Base-by-base conservation (phyloP, 352 stramenopile genomes). In the Globisporangium camurandrum region DNA sequence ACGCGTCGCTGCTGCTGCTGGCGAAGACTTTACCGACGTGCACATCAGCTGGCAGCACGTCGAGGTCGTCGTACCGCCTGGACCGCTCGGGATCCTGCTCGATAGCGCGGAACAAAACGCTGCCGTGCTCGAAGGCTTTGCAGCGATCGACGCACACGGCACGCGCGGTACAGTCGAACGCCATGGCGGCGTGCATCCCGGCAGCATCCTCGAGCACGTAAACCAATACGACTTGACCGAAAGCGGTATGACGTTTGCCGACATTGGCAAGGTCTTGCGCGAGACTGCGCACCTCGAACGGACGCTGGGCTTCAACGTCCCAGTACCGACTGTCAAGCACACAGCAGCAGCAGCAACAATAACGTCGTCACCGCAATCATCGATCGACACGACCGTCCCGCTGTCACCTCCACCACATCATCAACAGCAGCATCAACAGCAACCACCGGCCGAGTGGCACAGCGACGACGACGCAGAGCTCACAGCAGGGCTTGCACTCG, bases 41-140 rank as follows among this genome's bases (percentile, higher is more conserved):
- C 20, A 5, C 37, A 28, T 49, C 28, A 27, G 14, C 16, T 61
- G 46, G 53, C 26, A 54, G 12, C 36, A 79, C 49, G 58, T 82
- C 33, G 63, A 79, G 19, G 59, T 91, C 19, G 26, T 39, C 2
- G 72, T 87, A 50, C 59, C 68, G 17, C 69, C 74, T 12, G 78
- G 78, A 9, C 72, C 79, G 20, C 61, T 91, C 11, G 79, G 75
- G 34, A 82, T 91, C 51, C 33, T 91, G 38, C 69, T 91, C 23
- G 75, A 88, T 44, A 66, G 63, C 49, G 68, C 60, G 19, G 59
- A 57, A 30, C 38, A 42, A 4, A 41, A 65, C 30, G 64, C 64
- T 3, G 64, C 74, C 14, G n/a, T 87, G 47, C 73, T 91, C 36
- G 75, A 87, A 20, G 71, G 72, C 41, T 91, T 91, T 24, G 71